phyloP scores from a whole-genome alignment of 2,329 filamentous ascomycete species.

The Trichoderma guizhouense region DNA sequence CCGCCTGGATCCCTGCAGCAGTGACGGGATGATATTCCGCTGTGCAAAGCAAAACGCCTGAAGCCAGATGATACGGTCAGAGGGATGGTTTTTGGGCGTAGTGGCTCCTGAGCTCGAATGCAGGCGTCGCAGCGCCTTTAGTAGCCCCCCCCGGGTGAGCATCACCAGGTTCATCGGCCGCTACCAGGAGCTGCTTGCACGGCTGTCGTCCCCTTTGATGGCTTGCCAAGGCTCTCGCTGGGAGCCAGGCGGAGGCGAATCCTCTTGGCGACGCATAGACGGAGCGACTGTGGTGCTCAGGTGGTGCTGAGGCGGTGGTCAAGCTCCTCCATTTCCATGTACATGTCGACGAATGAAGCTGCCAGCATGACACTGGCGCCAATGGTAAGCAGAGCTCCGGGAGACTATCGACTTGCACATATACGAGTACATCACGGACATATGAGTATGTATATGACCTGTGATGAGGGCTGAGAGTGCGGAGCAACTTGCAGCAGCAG shows the following conservation, averaged over 20 bases:
- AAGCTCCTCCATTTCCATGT: neutral
- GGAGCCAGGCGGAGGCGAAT: neutral
- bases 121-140: neutral
- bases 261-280: slow-evolving; percentile 10
- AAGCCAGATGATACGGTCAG: neutral
- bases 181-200: neutral
- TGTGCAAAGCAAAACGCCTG: neutral
- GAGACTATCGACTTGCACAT: neutral
- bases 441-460: neutral
- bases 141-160: neutral
- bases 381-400: neutral
- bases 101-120: neutral
- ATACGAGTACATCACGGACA: neutral
- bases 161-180: neutral
- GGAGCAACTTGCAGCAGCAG: slow-evolving; percentile 9
- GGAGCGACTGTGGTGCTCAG: neutral
- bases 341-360: neutral
- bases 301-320: neutral
- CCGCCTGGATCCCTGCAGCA: slow-evolving; percentile 11
- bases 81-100: neutral
- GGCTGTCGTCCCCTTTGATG: neutral
- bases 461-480: neutral
- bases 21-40: neutral
- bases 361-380: neutral
- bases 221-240: slow-evolving; percentile 8